Evolutionary conservation across 2,329 filamentous ascomycete species (phyloP), one percentile per base, ranked within the genome.

Genomic region (Chaetomium sp.): DNA sequence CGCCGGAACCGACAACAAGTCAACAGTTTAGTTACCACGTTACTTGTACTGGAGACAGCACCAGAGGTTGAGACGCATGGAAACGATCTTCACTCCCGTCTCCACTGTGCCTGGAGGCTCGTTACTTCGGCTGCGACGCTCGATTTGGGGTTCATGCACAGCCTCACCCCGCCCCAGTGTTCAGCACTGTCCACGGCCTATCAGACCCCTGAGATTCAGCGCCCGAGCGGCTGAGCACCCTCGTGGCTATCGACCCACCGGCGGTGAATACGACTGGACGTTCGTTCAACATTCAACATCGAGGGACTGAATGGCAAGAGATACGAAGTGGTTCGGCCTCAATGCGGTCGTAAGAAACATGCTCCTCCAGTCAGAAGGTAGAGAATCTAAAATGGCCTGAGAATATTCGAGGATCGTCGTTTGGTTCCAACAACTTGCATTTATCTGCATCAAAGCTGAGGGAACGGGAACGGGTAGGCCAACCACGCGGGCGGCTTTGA

Each of bases 121-220:
- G 53, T n/a, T 38, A 47, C 38, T n/a, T 21, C 53, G 10, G 33
- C n/a, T 19, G 55, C 56, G 23, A 53, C 16, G 55, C 55, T 31
- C 25, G 13, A 49, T 45, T 61, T 55, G 57, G 51, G 57, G 8
- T 62, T 45, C 49, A 49, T 64, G 67, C 69, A 71, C 69, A 69
- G 69, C 69, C 69, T 70, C 68, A 68, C 62, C 60, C 59, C 63
- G 62, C 63, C 63, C 58, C 57, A 56, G 42, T 42, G 42, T 64
- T 64, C 60, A 67, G 64, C 64, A 45, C 62, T 25, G 50, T 54
- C 38, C n/a, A 45, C 35, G 53, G 64, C 65, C 66, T 70, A 69
- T 70, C 65, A 68, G 38, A 66, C 33, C 42, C 58, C 60, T n/a
- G 50, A 23, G n/a, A 27, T 25, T 12, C n/a, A 42, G n/a, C 38